These are phyloP conservation scores for Ophiostoma triangulosporum DNA, from an alignment of 2,329 filamentous ascomycete species.

Conservation along the genomic window DNA sequence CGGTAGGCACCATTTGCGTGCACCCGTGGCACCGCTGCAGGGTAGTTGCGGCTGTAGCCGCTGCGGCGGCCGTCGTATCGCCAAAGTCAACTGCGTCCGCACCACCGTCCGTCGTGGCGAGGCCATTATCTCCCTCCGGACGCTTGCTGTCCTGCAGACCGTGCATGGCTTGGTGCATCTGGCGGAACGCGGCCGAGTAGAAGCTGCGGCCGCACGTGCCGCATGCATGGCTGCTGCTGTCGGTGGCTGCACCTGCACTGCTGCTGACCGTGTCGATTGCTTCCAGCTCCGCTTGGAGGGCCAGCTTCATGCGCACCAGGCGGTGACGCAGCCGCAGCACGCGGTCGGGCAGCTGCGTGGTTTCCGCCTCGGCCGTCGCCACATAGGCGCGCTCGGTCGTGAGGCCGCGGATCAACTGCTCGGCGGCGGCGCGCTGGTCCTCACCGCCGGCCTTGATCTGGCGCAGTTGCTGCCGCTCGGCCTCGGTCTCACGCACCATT, in stretches of 20 bases:
- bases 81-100: neutral
- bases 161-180: slow-evolving; percentile 13
- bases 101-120: too few relatives aligned
- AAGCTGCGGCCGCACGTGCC: slow-evolving; percentile 7
- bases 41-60: neutral
- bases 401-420: slow-evolving; percentile 47
- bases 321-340: slow-evolving; percentile 12
- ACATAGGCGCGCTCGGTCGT: slow-evolving; percentile 34
- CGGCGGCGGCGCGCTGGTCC: slow-evolving; percentile 58
- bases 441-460: slow-evolving; percentile 67
- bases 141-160: neutral
- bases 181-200: slow-evolving; percentile 9
- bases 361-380: slow-evolving; percentile 32
- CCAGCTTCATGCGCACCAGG: slow-evolving; percentile 41
- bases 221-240: neutral
- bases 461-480: slow-evolving; percentile 63
- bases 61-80: neutral
- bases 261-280: slow-evolving; percentile 43
- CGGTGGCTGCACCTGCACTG: neutral
- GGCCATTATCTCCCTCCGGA: fast-evolving
- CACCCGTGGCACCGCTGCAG: slow-evolving; percentile 9
- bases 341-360: slow-evolving; percentile 29
- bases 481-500: slow-evolving; percentile 51
- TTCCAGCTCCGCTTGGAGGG: slow-evolving; percentile 52
- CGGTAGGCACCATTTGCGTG: slow-evolving; percentile 8